Evolutionary conservation across 257 asterid species (phyloP).

Genomic region (Solanum ossicruentum): DNA sequence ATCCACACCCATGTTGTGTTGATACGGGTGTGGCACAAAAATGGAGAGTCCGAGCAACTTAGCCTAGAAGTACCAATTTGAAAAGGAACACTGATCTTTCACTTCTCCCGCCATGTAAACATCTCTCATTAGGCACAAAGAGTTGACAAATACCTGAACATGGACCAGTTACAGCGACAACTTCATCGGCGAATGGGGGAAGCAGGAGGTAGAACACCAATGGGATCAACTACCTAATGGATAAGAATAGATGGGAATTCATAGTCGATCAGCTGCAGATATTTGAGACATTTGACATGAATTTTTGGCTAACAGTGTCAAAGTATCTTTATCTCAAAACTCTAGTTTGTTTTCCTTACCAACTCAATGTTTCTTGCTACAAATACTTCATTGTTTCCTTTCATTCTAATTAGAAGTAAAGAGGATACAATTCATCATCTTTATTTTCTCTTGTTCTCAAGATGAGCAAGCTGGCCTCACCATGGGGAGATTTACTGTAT

Average conservation of each 20-base stretch:
- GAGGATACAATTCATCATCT: not conserved
- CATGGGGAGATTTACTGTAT: not conserved
- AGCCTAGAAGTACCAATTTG: not conserved
- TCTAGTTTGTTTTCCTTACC: not conserved
- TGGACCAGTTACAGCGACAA: not conserved
- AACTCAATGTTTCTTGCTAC: not conserved
- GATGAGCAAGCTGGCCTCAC: not conserved
- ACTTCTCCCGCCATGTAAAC: not conserved
- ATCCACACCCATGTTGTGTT: no score
- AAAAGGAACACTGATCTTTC: not conserved
- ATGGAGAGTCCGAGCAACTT: no score
- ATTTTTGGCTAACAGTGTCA: not conserved
- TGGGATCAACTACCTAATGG: not conserved
- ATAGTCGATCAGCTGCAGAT: not conserved
- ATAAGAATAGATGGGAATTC: not conserved
- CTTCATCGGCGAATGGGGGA: not conserved
- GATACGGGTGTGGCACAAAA: no score
- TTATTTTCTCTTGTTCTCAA: not conserved
- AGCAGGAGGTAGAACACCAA: not conserved
- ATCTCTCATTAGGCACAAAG: not conserved
- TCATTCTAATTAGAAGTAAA: not conserved
- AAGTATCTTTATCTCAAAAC: not conserved
- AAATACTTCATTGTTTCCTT: not conserved
- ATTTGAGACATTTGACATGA: not conserved
- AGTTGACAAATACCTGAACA: not conserved